These are phyloP conservation scores for Penicillium odoratum DNA, from an alignment of 495 filamentous ascomycete genomes.

Conservation along the genomic window DNA sequence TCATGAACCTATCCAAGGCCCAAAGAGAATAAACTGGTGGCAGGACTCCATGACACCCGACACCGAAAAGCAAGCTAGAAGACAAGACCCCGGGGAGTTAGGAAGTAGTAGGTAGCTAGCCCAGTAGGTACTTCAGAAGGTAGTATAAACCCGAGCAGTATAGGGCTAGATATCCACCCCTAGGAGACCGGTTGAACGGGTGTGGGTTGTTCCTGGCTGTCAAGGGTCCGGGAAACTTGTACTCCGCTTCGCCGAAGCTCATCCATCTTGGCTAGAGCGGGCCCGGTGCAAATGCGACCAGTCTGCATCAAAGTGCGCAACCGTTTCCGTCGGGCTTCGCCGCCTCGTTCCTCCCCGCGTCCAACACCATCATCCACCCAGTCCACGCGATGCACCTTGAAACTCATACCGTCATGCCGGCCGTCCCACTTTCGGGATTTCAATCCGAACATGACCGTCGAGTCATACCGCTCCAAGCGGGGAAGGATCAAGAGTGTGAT, in stretches of 20 bases:
- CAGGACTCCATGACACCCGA: neutral
- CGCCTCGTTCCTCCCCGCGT: constrained; percentile 64
- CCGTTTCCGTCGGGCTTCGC: constrained; percentile 61
- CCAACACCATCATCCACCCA: constrained; percentile 76
- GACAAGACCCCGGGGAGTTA: neutral
- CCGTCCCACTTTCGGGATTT: constrained; percentile 71
- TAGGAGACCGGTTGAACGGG: constrained; percentile 42
- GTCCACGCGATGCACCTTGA: constrained; percentile 71
- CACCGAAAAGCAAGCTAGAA: neutral
- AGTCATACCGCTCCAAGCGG: constrained; percentile 69
- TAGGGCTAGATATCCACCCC: neutral
- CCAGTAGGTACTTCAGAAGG: too few species aligned
- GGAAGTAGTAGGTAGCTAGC: too few species aligned
- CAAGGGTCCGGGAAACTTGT: constrained; percentile 35
- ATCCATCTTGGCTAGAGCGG: constrained; percentile 43
- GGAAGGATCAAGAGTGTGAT: constrained; percentile 84
- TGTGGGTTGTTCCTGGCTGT: constrained; percentile 30
- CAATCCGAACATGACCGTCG: constrained; percentile 73
- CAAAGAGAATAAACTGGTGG: neutral
- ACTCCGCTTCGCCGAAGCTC: constrained; percentile 39
- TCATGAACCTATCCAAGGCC: neutral
- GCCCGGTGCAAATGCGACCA: constrained; percentile 50
- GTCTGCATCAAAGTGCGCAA: constrained; percentile 49
- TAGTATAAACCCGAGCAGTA: too few species aligned
- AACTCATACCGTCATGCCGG: constrained; percentile 84